A percentile compares a stretch with the other conserved stretches of the same genome.
phyloP scores from a whole-genome alignment of 768 basidiomycete genomes.

The Pleurotus giganteus region DNA sequence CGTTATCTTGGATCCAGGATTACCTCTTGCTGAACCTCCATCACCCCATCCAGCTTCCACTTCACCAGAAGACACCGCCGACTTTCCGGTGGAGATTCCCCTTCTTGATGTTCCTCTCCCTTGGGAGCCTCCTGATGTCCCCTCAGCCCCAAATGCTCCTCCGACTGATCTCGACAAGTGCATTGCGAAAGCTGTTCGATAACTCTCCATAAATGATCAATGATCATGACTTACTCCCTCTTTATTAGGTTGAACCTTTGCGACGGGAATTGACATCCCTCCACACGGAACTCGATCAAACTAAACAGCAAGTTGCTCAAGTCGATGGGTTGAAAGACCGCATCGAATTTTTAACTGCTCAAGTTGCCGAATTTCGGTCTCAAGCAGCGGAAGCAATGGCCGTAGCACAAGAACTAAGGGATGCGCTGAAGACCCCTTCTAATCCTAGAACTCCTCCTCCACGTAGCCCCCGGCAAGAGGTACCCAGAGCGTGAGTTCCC shows the following conservation, averaged over 20 bases:
- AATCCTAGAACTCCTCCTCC: slow-evolving; percentile 8
- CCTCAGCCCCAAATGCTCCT: slow-evolving; percentile 17
- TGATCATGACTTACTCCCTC: slow-evolving; percentile 3
- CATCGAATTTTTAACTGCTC: slow-evolving; percentile 32
- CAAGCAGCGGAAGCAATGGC: slow-evolving; percentile 18
- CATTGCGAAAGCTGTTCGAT: slow-evolving; percentile 34
- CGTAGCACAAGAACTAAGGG: slow-evolving; percentile 18
- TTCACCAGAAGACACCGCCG: too few relatives aligned
- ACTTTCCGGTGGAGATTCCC: too few relatives aligned
- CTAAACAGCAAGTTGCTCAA: slow-evolving; percentile 32
- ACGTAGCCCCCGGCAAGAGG: slow-evolving; percentile 7
- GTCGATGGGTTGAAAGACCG: slow-evolving; percentile 30
- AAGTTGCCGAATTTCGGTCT: slow-evolving; percentile 26
- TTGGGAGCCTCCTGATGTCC: too few relatives aligned
- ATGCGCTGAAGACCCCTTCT: slow-evolving; percentile 6
- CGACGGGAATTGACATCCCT: slow-evolving; percentile 14
- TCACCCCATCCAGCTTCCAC: too few relatives aligned
- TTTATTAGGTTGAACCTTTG: not conserved
- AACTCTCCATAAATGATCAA: not conserved
- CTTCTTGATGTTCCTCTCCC: too few relatives aligned
- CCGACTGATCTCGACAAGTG: slow-evolving; percentile 24
- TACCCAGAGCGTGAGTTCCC: slow-evolving; percentile 3
- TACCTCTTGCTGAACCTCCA: too few relatives aligned
- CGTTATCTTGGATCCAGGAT: too few relatives aligned
- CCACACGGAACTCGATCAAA: slow-evolving; percentile 29